A percentile compares a stretch with the other conserved stretches of the same genome.
phyloP scores from a whole-genome alignment of 169 alveolate genomes.

The Babesia bovis region DNA sequence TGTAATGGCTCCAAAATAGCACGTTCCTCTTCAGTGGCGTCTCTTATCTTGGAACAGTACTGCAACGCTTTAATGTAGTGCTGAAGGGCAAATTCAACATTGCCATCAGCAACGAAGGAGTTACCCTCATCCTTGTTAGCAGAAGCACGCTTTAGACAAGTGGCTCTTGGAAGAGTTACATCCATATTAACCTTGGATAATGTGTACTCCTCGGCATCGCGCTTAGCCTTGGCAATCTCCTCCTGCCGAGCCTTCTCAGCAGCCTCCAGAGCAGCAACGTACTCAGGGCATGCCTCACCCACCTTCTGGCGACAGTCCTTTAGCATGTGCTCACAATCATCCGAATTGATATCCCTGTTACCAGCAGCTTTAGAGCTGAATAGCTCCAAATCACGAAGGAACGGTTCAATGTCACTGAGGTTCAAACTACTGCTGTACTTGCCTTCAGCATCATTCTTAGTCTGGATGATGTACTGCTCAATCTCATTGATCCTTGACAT shows the following conservation, averaged over 20 bases:
- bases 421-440: conserved; percentile 6
- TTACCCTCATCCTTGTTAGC: conserved; percentile 66
- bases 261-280: conserved; percentile 18
- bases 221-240: not conserved
- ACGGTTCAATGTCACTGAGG: conserved; percentile 6
- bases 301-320: conserved; percentile 26
- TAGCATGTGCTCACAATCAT: conserved; percentile 6
- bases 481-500: conserved; percentile 37
- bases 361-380: conserved; percentile 10
- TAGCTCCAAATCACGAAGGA: conserved; percentile 7
- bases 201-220: not conserved
- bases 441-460: conserved; percentile 39
- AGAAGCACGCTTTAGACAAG: conserved; percentile 58
- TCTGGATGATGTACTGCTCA: conserved; percentile 56
- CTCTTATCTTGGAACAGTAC: conserved; percentile 55
- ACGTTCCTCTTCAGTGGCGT: conserved; percentile 45
- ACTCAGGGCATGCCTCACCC: conserved; percentile 3
- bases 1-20: conserved; percentile 23
- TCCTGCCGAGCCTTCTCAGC: conserved; percentile 41
- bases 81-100: conserved; percentile 59
- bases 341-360: conserved; percentile 6
- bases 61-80: conserved; percentile 61
- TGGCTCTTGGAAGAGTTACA: conserved; percentile 53
- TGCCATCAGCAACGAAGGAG: conserved; percentile 48
- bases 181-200: conserved; percentile 53